Evolutionary conservation across 371 early-diverging fungal genomes (phyloP).

Genomic region (Lichtheimia ornata): DNA sequence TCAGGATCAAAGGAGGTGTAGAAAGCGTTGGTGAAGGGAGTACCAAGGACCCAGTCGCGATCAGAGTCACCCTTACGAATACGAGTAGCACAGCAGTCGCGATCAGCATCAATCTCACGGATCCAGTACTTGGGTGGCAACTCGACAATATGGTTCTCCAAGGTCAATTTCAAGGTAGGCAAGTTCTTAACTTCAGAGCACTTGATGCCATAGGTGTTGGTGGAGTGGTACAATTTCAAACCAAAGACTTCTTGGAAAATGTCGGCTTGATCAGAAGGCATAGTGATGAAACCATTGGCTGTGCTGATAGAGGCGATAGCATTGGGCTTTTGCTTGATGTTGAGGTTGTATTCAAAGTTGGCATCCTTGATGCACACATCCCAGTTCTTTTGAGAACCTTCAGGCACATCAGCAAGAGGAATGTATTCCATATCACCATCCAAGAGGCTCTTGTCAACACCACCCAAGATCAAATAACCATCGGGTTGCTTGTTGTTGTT

Average conservation of each 20-base stretch:
- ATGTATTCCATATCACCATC: slow-evolving; percentile 41
- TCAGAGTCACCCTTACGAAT: slow-evolving; percentile 41
- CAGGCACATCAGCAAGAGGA: slow-evolving; percentile 19
- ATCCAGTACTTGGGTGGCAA: slow-evolving; percentile 50
- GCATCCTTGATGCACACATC: slow-evolving; percentile 44
- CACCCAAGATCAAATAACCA: slow-evolving; percentile 43
- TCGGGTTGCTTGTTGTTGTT: slow-evolving; percentile 1
- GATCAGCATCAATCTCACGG: slow-evolving; percentile 27
- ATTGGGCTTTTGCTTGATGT: slow-evolving; percentile 27
- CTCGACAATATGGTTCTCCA: slow-evolving; percentile 33
- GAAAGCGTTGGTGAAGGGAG: slow-evolving; percentile 48
- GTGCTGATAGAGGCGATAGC: slow-evolving; percentile 44
- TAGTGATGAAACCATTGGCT: slow-evolving; percentile 37
- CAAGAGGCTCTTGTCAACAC: slow-evolving; percentile 41
- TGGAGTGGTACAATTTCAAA: slow-evolving; percentile 37
- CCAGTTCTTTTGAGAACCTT: slow-evolving; percentile 35
- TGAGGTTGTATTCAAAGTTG: slow-evolving; percentile 31
- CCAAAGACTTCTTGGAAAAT: slow-evolving; percentile 40
- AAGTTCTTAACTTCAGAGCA: slow-evolving; percentile 45
- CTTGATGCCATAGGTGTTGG: slow-evolving; percentile 42
- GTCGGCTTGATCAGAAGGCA: slow-evolving; percentile 51
- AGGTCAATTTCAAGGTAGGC: slow-evolving; percentile 36
- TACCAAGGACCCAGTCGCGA: slow-evolving; percentile 44
- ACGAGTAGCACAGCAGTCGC: slow-evolving; percentile 44
- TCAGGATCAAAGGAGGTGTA: slow-evolving; percentile 46